These are phyloP conservation scores for Orbilia javanica DNA, from an alignment of 2,329 filamentous ascomycete genomes.

Conservation along the genomic window DNA sequence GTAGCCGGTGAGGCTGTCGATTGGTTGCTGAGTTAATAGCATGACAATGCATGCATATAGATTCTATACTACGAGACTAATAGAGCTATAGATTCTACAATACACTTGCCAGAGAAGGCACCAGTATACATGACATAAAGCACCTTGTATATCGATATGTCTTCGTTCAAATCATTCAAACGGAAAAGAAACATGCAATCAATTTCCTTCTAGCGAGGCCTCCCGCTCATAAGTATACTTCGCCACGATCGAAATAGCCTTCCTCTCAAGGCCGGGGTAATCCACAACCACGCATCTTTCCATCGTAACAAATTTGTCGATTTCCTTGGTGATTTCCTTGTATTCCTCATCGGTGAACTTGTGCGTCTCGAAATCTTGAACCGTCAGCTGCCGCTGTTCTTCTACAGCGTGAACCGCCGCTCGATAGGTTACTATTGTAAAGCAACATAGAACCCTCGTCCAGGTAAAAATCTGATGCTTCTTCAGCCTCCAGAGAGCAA, in stretches of 20 bases:
- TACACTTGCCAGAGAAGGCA: no score
- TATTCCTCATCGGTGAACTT: constrained; percentile 16
- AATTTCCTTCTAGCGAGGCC: no score
- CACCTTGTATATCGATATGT: no score
- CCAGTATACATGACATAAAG: no score
- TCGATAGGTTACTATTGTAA: constrained; percentile 30
- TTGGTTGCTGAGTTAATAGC: no score
- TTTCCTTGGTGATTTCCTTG: constrained; percentile 2
- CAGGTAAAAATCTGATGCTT: constrained; percentile 27
- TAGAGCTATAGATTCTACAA: no score
- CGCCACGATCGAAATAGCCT: constrained; percentile 5
- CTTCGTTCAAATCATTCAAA: no score
- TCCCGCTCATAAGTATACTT: neutral
- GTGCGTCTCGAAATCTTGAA: constrained; percentile 4
- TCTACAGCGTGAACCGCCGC: constrained; percentile 2
- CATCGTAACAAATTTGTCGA: constrained; percentile 25
- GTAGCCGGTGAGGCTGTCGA: no score
- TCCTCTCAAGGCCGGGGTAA: constrained; percentile 10
- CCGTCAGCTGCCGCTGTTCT: neutral
- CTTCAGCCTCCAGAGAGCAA: constrained; percentile 25
- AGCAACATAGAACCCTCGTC: constrained; percentile 28
- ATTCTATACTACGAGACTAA: no score
- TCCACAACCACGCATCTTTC: constrained; percentile 23
- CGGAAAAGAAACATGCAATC: no score
- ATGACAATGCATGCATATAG: no score